phyloP scores from a whole-genome alignment of 129 eudicot species.

The Cynara cardunculus region DNA sequence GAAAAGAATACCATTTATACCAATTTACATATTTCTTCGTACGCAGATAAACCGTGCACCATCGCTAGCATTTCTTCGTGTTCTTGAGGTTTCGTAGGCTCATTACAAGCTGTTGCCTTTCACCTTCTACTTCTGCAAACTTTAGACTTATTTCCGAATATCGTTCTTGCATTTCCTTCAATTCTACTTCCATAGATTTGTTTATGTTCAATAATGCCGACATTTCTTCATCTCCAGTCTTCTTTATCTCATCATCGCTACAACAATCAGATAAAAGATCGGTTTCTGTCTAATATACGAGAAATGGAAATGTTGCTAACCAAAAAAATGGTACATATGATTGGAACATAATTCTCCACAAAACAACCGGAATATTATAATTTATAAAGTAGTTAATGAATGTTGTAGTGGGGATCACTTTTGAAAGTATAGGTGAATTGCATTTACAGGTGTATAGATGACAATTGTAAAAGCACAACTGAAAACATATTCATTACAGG shows the following conservation, averaged over 20 bases:
- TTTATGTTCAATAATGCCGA: constrained; percentile 48
- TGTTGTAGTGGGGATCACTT: no score
- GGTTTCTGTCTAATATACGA: constrained; percentile 3
- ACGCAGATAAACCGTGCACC: constrained; percentile 8
- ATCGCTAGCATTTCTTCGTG: constrained; percentile 40
- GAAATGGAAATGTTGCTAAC: background rate
- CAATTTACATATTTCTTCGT: constrained; percentile 39
- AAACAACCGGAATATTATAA: background rate
- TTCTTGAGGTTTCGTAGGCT: constrained; percentile 64
- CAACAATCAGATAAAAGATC: constrained; percentile 16
- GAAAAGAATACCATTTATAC: constrained; percentile 30
- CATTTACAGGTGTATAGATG: no score
- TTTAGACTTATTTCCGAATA: constrained; percentile 95
- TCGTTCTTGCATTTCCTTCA: constrained; percentile 93
- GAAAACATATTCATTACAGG: no score
- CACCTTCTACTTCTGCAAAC: constrained; percentile 98
- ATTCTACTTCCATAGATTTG: constrained; percentile 65
- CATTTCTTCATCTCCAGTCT: constrained; percentile 16
- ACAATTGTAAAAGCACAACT: no score
- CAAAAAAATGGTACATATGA: background rate
- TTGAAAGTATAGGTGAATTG: no score
- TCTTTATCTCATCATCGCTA: constrained; percentile 29
- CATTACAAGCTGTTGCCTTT: constrained; percentile 90
- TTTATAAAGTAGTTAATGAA: no score
- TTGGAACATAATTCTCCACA: background rate